Conservation (phyloP, 1,284 basidiomycete genomes). For the Acaromyces ingoldii region DNA sequence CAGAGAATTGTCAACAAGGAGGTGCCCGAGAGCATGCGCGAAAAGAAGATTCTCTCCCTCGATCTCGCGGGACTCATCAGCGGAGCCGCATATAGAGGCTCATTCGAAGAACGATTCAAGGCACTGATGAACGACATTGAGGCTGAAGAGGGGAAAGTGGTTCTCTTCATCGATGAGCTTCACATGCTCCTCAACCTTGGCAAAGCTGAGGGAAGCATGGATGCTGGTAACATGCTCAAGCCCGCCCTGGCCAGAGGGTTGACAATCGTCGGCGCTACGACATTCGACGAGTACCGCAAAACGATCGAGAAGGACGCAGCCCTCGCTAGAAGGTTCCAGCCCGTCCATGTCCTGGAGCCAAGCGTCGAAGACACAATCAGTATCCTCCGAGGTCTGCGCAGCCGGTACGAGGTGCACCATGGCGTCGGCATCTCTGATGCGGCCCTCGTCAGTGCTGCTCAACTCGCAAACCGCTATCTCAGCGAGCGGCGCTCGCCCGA, state of each 20-base stretch:
- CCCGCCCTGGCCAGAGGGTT: constrained; percentile 67
- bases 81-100: constrained; percentile 90
- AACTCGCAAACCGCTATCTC: constrained; percentile 88
- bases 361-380: constrained; percentile 83
- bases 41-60: constrained; percentile 58
- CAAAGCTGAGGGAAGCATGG: constrained; percentile 39
- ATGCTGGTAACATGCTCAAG: constrained; percentile 49
- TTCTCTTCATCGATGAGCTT: constrained; percentile 89
- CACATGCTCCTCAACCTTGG: constrained; percentile 48
- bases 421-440: constrained; percentile 75
- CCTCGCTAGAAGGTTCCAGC: constrained; percentile 82
- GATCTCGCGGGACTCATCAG: constrained; percentile 96
- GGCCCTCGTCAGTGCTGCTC: constrained; percentile 83
- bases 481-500: constrained; percentile 52
- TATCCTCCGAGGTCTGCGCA: constrained; percentile 83
- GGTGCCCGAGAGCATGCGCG: constrained; percentile 62
- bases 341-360: constrained; percentile 90
- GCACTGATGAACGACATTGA: constrained; percentile 84
- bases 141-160: constrained; percentile 66
- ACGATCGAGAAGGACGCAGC: constrained; percentile 86
- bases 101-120: constrained; percentile 97
- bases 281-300: constrained; percentile 85
- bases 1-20: constrained; percentile 81
- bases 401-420: constrained; percentile 63
- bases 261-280: constrained; percentile 86